Evolutionary conservation across 306 rosid species (phyloP).

Genomic region (Parietaria judaica): DNA sequence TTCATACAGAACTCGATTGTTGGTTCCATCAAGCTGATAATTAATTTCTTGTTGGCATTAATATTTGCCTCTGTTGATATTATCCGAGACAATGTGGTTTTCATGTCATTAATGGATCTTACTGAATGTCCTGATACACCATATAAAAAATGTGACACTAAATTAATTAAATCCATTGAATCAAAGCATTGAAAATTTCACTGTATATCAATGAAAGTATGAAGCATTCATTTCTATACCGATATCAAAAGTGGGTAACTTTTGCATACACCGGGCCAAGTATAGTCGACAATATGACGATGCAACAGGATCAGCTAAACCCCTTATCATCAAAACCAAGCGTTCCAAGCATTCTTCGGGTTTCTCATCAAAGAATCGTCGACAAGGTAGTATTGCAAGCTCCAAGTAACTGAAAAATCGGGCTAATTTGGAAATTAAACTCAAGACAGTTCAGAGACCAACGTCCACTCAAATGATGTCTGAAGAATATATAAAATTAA

Average conservation of each 20-base stretch:
- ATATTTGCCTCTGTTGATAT: slow-evolving; percentile 29
- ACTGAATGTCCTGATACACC: slow-evolving; percentile 61
- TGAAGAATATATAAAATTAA: too few species aligned
- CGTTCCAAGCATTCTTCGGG: slow-evolving; percentile 57
- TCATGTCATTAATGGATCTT: slow-evolving; percentile 60
- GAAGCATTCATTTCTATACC: slow-evolving; percentile 32
- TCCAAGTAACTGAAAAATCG: slow-evolving; percentile 68
- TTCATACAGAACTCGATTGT: slow-evolving; percentile 72
- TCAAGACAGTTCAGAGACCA: too few species aligned
- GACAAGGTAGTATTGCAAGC: slow-evolving; percentile 87
- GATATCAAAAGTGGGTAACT: slow-evolving; percentile 58
- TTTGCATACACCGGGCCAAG: slow-evolving; percentile 64
- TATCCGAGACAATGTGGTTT: slow-evolving; percentile 36
- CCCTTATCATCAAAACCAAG: slow-evolving; percentile 80
- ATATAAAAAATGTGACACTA: slow-evolving; percentile 18
- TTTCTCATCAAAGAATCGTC: slow-evolving; percentile 66
- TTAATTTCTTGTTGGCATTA: slow-evolving; percentile 35
- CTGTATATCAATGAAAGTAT: neutral
- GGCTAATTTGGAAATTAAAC: slow-evolving; percentile 1
- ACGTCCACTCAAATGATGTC: too few species aligned
- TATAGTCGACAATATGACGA: slow-evolving; percentile 80
- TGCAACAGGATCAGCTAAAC: slow-evolving; percentile 88
- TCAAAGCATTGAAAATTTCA: slow-evolving; percentile 7
- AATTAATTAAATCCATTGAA: slow-evolving; percentile 6
- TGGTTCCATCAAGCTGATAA: slow-evolving; percentile 69